A percentile compares a stretch with the other conserved stretches of the same genome.
phyloP scores from a whole-genome alignment of 768 basidiomycete genomes.

The Serendipita sp. region DNA sequence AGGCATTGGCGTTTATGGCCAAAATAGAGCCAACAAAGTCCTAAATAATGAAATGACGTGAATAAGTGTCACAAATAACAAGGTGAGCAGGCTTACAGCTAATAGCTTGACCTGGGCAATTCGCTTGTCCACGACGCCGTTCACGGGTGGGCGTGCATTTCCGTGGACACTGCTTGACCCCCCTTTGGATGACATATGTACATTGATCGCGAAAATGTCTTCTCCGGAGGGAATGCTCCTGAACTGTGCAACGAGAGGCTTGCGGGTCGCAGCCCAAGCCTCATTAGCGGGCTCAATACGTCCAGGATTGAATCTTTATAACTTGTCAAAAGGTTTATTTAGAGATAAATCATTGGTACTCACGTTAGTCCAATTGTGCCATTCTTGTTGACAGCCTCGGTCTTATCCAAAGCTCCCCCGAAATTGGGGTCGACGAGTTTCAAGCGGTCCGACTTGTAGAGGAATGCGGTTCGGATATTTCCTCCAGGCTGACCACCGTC shows the following conservation, averaged over 20 bases:
- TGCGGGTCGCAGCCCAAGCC: conserved; percentile 41
- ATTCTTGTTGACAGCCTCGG: conserved; percentile 21
- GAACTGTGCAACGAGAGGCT: conserved; percentile 47
- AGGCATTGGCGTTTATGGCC: conserved; percentile 26
- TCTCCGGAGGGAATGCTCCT: conserved; percentile 25
- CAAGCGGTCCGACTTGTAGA: conserved; percentile 22
- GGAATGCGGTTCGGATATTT: conserved; percentile 43
- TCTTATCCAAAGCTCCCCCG: conserved; percentile 34
- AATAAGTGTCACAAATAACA: not conserved
- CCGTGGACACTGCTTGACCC: conserved; percentile 40
- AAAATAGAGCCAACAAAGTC: conserved; percentile 34
- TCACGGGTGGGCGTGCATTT: conserved; percentile 43
- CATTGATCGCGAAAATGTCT: conserved; percentile 41
- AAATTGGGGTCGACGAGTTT: conserved; percentile 24
- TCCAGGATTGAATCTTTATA: conserved; percentile 41
- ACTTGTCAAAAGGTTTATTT: not conserved
- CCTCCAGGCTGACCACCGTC: conserved; percentile 50
- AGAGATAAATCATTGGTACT: conserved; percentile 5
- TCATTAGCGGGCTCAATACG: conserved; percentile 40
- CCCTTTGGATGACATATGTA: conserved; percentile 43
- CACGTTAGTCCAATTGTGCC: conserved; percentile 30
- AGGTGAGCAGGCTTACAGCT: conserved; percentile 25
- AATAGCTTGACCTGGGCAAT: conserved; percentile 34
- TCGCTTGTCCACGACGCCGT: conserved; percentile 32
- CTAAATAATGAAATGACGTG: conserved; percentile 17